Evolutionary conservation across 805 yeast species (phyloP), one percentile per base, ranked within the genome.

Genomic region (Wickerhamomyces pijperi): DNA sequence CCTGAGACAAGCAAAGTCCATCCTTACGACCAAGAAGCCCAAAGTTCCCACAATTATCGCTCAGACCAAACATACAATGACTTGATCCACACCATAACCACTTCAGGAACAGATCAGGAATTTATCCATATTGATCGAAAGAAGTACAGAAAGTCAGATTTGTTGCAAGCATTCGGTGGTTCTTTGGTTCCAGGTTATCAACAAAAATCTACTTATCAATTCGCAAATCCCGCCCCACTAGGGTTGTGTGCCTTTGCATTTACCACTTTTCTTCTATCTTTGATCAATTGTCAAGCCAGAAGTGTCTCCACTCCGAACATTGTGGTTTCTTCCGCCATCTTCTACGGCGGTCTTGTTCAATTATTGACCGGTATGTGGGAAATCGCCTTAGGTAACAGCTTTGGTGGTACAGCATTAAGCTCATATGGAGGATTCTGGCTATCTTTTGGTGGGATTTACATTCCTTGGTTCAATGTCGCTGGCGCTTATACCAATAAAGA

Each of bases 161-260:
- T 77, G 40, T 52, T 72, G 41, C 54, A 56, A 9, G 82, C 82
- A 1, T 76, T 77, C 49, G 92, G 88, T 50, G 92, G 90, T 71
- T 61, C 75, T n/a, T 57, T 79, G 53, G 75, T 70, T 45, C 80
- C 85, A 13, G 83, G 79, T 59, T 42, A 59, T 45, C 49, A 66
- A 14, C 57, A 61, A 19, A 64, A 68, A 11, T 71, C 83, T 15
- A 51, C 59, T 7, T 71, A 76, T 49, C 63, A 61, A 41, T 66
- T 67, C 54, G 83, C 73, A 39, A 76, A 77, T 51, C 82, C 84
- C 34, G 78, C 78, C 37, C 82, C 82, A 13, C 60, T 76, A 46
- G 83, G 83, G 12, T 58, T 76, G 39, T 64, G 69, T 36, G 81
- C 76, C 14, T 73, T 77, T 47, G 82, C 81, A 3, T 61, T 76